A percentile compares a stretch with the other conserved stretches of the same genome.
Conservation (phyloP, 1,139 yeast genomes). For the Hemisphaericaspora subhashii region DNA sequence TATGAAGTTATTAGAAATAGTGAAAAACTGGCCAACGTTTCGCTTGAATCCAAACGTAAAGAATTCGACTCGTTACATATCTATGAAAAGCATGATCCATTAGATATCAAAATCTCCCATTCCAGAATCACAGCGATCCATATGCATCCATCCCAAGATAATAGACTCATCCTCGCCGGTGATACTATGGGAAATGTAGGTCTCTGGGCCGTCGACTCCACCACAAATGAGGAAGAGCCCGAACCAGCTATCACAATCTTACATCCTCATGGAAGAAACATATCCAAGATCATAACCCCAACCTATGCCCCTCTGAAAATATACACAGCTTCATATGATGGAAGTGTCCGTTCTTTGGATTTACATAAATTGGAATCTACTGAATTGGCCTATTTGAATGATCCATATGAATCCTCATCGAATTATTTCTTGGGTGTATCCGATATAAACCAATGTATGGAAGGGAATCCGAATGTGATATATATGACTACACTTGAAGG, state of each 20-base stretch:
- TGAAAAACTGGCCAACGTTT: conserved; percentile 31
- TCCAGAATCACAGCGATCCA: conserved; percentile 72
- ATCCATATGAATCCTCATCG: conserved; percentile 42
- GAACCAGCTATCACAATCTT: conserved; percentile 62
- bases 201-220: conserved; percentile 74
- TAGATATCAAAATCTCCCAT: conserved; percentile 68
- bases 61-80: conserved; percentile 53
- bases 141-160: conserved; percentile 71
- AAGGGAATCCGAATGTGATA: conserved; percentile 46
- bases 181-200: conserved; percentile 85
- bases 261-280: conserved; percentile 73
- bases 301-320: conserved; percentile 52
- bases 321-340: conserved; percentile 80
- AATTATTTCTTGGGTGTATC: conserved; percentile 51
- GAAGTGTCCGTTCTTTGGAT: conserved; percentile 74
- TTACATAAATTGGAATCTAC: conserved; percentile 56
- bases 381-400: conserved; percentile 56
- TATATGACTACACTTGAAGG: conserved; percentile 81
- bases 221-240: conserved; percentile 38
- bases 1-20: conserved; percentile 50
- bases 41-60: conserved; percentile 46
- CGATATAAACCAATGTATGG: conserved; percentile 55
- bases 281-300: conserved; percentile 62
- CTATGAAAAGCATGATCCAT: conserved; percentile 60
- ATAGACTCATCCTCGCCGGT: conserved; percentile 75